phyloP scores from a whole-genome alignment of 257 asterid genomes.

The Orobanche coerulescens region DNA sequence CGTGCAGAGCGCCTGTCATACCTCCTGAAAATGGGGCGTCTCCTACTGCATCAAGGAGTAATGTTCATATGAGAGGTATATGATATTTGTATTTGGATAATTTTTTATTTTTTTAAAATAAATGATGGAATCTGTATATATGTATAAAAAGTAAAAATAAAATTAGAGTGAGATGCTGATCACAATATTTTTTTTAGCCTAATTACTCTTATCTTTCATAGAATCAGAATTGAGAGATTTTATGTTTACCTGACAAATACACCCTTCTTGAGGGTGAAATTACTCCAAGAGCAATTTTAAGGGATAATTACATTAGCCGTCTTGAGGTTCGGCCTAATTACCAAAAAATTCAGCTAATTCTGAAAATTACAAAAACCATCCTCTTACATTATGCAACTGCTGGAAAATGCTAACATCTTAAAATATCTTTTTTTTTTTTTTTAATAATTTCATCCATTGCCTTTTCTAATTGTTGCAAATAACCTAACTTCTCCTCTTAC shows the following conservation, averaged over 20 bases:
- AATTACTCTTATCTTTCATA: background rate
- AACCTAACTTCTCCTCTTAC: background rate
- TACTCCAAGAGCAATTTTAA: no score
- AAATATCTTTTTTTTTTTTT: no score
- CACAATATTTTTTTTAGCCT: no score
- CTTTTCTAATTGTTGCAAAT: no score
- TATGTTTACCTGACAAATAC: background rate
- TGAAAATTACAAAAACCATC: background rate
- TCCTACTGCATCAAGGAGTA: conserved; percentile 35
- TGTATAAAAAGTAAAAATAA: no score
- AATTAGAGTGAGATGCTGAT: no score
- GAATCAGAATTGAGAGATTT: no score
- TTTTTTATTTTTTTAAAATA: no score
- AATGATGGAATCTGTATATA: no score
- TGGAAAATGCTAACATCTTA: no score
- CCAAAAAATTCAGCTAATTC: background rate
- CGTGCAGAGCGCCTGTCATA: conserved; percentile 83
- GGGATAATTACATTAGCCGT: background rate
- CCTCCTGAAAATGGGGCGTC: conserved; percentile 59
- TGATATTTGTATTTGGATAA: background rate
- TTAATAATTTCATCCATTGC: background rate
- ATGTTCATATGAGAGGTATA: conserved; percentile 53
- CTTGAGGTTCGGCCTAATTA: background rate
- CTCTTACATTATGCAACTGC: no score
- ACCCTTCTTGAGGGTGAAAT: no score